Evolutionary conservation across 2,329 filamentous ascomycete genomes (phyloP), one percentile per base, ranked within the genome.

Genomic region (Apiospora hydei): DNA sequence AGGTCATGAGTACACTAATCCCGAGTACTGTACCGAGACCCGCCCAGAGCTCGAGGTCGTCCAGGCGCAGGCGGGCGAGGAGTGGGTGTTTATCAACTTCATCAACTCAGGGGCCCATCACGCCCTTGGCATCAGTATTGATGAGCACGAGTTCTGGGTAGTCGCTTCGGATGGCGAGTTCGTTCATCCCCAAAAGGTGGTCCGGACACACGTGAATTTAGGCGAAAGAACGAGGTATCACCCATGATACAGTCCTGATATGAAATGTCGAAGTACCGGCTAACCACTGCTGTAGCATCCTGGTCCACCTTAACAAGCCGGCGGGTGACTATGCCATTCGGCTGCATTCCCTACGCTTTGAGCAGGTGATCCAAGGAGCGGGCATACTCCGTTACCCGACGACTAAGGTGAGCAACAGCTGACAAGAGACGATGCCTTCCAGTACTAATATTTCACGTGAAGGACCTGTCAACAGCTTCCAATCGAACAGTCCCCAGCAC

Each of bases 71-170:
- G 41, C 69, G 44, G 74, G 73, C 16, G 70, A 75, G 21, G 70
- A 72, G 38, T 75, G 74, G 74, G 49, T 75, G 0, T 74, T 70
- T 70, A 74, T 75, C 44, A 75, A 75, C 47, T 75, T 75, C 44
- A 74, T 75, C 43, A 71, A 75, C 26, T 75, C 74, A 0, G 74
- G 74, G 26, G 73, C 71, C 34, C 74, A 75, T 24, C 74, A 75
- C 21, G 71, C 74, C 66, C 49, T 75, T 13, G 71, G 70, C 4
- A 74, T 75, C 49, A 74, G 73, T 24, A 53, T 75, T 5, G 73
- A 75, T 30, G 73, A 75, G 69, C 74, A 75, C 44, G 74, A 75
- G 30, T 73, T 75, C n/a, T 74, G 73, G 24, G 74, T 75, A 3
- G 70, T 75, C 18, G 74, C 70, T 44, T 73, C 74, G 2, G 74